Percentiles rank a stretch among this genome's conserved stretches.
Conservation (phyloP, 441 rosid genomes). For the Eutrema salsugineum region DNA sequence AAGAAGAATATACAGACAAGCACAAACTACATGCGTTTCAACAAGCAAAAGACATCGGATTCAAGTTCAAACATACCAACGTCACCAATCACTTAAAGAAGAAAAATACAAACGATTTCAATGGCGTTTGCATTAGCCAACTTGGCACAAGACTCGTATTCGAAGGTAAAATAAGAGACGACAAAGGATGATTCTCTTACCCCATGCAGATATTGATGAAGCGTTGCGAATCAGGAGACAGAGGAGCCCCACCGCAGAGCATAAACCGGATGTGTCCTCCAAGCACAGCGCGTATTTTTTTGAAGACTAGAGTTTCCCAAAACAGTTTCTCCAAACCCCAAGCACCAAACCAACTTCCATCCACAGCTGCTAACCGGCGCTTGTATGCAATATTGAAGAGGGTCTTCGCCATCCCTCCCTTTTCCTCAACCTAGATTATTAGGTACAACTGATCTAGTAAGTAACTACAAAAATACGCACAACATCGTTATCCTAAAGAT, state of each 20-base stretch:
- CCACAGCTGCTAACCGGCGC: slow-evolving; percentile 68
- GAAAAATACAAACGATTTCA: not conserved
- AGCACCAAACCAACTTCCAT: slow-evolving; percentile 98
- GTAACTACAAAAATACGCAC: not conserved
- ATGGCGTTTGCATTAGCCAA: not conserved
- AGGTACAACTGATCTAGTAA: not conserved
- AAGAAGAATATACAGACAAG: not conserved
- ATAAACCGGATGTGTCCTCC: slow-evolving; percentile 78
- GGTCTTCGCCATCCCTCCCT: slow-evolving; percentile 65
- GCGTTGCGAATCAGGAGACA: slow-evolving; percentile 79
- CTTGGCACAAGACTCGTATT: not conserved
- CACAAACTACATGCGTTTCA: not conserved
- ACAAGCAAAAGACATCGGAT: not conserved
- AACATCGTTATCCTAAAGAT: not conserved
- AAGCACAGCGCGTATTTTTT: slow-evolving; percentile 58
- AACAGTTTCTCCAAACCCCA: slow-evolving; percentile 76
- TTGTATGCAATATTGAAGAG: slow-evolving; percentile 71
- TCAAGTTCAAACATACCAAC: not conserved
- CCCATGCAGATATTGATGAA: slow-evolving; percentile 95
- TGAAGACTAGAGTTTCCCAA: slow-evolving; percentile 77
- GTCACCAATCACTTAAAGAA: not conserved
- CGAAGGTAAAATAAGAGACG: not conserved
- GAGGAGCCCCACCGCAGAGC: slow-evolving; percentile 95
- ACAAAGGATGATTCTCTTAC: slow-evolving; percentile 43
- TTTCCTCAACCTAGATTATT: slow-evolving; percentile 63